These are phyloP conservation scores for Cenchrus purpureus DNA, from an alignment of 176 grass and related monocot genomes.

Conservation along the genomic window DNA sequence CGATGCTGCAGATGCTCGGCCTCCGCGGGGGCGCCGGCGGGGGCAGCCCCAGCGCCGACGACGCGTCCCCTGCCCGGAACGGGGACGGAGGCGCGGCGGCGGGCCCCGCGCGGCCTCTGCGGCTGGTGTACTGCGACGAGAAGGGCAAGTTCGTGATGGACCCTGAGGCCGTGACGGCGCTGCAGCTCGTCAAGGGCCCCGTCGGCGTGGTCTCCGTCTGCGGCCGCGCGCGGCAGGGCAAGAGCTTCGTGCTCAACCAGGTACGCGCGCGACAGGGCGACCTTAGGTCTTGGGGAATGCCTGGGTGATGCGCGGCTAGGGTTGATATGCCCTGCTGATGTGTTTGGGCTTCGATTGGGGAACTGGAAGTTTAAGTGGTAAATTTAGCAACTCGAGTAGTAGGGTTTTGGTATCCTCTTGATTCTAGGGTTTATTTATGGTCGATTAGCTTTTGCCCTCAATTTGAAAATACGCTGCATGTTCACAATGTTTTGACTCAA, in stretches of 20 bases:
- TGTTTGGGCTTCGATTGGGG: background rate
- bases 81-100: conserved; percentile 22
- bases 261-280: conserved; percentile 24
- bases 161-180: conserved; percentile 77
- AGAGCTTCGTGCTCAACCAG: conserved; percentile 99
- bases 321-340: conserved; percentile 25
- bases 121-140: conserved; percentile 88
- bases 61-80: conserved; percentile 25
- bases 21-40: conserved; percentile 52
- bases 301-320: background rate
- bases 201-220: conserved; percentile 92
- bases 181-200: conserved; percentile 91
- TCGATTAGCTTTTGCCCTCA: background rate
- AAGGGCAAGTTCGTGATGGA: conserved; percentile 95
- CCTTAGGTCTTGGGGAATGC: background rate
- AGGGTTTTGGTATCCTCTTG: background rate
- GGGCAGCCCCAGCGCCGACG: conserved; percentile 19
- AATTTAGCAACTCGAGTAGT: background rate
- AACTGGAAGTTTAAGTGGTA: background rate
- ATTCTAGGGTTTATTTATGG: conserved; percentile 34
- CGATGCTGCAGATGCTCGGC: conserved; percentile 79
- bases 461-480: background rate
- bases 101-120: conserved; percentile 63
- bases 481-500: conserved; percentile 7
- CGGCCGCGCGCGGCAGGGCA: conserved; percentile 92